Evolutionary conservation across 106 monocot species (phyloP).

Genomic region (Apostasia shenzhenica): DNA sequence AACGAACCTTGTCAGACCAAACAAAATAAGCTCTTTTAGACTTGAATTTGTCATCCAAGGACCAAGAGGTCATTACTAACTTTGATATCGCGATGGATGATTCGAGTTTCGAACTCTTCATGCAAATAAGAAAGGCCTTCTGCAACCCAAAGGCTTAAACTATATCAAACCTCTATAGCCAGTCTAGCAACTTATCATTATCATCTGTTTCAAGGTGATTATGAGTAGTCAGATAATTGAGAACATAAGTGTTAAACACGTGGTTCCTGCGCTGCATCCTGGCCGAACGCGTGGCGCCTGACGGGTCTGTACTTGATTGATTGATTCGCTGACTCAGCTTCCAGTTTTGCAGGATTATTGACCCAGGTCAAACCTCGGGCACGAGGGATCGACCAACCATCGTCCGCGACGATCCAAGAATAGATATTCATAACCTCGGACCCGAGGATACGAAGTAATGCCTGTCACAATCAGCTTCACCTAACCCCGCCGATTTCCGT

Average conservation of each 20-base stretch:
- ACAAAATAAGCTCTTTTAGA: constrained; percentile 31
- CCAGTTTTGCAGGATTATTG: neutral
- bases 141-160: constrained; percentile 22
- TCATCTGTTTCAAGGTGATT: constrained; percentile 3
- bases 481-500: too few species aligned
- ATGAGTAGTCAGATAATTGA: neutral
- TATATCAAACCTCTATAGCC: constrained; percentile 27
- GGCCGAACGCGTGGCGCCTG: too few species aligned
- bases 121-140: constrained; percentile 28
- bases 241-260: too few species aligned
- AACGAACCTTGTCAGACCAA: constrained; percentile 21
- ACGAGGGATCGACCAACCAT: too few species aligned
- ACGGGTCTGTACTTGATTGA: neutral
- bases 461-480: too few species aligned
- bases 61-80: constrained; percentile 31
- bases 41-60: constrained; percentile 30
- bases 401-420: too few species aligned
- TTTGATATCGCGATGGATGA: constrained; percentile 34
- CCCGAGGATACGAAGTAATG: too few species aligned
- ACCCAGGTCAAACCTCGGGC: neutral
- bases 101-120: constrained; percentile 27
- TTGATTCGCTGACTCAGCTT: neutral
- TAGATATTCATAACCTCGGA: too few species aligned
- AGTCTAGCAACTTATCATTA: constrained; percentile 2
- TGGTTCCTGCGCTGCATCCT: too few species aligned